Base-by-base conservation (phyloP, 2,329 filamentous ascomycete species). In the Sarocladium kiliense region DNA sequence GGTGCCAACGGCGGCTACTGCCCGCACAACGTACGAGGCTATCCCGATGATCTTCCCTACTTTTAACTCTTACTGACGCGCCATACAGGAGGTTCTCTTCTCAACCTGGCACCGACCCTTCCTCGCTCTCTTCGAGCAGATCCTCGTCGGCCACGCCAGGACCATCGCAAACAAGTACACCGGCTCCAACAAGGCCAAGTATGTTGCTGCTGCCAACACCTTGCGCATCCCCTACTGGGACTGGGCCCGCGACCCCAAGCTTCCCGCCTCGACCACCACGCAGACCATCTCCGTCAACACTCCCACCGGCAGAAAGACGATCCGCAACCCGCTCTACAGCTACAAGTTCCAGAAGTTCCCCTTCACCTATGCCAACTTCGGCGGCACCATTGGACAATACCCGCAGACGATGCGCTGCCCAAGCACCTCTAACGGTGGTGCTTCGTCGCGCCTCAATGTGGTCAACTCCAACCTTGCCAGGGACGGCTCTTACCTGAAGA, bases 71-170 rank as follows among this genome's bases (percentile, higher is more conserved):
- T 44, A 36, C 53, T 55, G 21, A 51, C 56, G 27, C 12, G 57
- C 55, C 45, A 7, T 19, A n/a, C 39, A 79, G 77, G 75, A 80
- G 63, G 66, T 71, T 16, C 63, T 77, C 26, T 80, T 82, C 58
- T 62, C 74, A 4, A 66, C 76, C 18, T 84, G 79, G 81, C 81
- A 85, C 63, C 77, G 80, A 7, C 75, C 79, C 3, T 84, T 79
- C 57, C 61, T 82, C 39, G 68, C 75, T 6, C 69, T 84, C 5
- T 82, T 73, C 56, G 81, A 85, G 79, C 81, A 85, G 77, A 62
- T 71, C n/a, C 68, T 85, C 5, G 76, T 77, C 27, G 61, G 66
- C 2, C 69, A 78, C 37, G 76, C 77, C 44, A 71, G 73, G 60
- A 62, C 62, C 3, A 74, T 82, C 21, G 79, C 80, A 19, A 61